Conservation (phyloP, 768 basidiomycete species). For the Termitomyces sp. region DNA sequence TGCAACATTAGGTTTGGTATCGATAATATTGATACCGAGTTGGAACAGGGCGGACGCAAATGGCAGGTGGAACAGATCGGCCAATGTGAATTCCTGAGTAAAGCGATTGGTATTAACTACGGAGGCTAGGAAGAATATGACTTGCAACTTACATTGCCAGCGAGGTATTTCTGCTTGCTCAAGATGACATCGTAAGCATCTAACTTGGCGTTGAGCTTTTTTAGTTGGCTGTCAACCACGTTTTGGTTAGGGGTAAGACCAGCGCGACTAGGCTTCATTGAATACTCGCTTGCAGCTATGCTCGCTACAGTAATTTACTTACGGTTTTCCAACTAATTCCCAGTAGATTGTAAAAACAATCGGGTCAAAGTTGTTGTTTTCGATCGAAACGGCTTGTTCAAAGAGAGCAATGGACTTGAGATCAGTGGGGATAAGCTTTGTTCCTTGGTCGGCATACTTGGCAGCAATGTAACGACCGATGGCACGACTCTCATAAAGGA, state of each 20-base stretch:
- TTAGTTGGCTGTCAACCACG: slow-evolving; percentile 16
- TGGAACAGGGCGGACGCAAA: slow-evolving; percentile 20
- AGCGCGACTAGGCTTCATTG: not conserved
- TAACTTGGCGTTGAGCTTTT: slow-evolving; percentile 32
- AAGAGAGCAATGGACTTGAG: slow-evolving; percentile 34
- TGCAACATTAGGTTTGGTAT: slow-evolving; percentile 35
- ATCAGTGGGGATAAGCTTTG: slow-evolving; percentile 40
- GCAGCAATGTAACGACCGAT: slow-evolving; percentile 53
- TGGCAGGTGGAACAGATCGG: slow-evolving; percentile 43
- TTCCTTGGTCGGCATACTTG: slow-evolving; percentile 49
- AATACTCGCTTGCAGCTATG: not conserved
- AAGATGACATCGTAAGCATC: slow-evolving; percentile 53
- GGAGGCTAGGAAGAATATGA: not conserved
- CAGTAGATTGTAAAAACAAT: slow-evolving; percentile 30
- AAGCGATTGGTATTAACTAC: not conserved
- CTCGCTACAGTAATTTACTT: slow-evolving; percentile 3
- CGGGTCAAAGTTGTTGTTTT: slow-evolving; percentile 47
- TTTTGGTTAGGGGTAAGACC: not conserved
- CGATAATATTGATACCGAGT: slow-evolving; percentile 24
- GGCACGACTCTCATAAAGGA: slow-evolving; percentile 60
- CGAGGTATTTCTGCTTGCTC: slow-evolving; percentile 48
- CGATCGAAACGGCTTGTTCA: slow-evolving; percentile 49
- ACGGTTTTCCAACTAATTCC: slow-evolving; percentile 52
- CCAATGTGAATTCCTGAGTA: slow-evolving; percentile 35
- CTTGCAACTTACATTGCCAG: slow-evolving; percentile 38